Evolutionary conservation across 306 rosid genomes (phyloP).

Genomic region (Ceratonia siliqua): DNA sequence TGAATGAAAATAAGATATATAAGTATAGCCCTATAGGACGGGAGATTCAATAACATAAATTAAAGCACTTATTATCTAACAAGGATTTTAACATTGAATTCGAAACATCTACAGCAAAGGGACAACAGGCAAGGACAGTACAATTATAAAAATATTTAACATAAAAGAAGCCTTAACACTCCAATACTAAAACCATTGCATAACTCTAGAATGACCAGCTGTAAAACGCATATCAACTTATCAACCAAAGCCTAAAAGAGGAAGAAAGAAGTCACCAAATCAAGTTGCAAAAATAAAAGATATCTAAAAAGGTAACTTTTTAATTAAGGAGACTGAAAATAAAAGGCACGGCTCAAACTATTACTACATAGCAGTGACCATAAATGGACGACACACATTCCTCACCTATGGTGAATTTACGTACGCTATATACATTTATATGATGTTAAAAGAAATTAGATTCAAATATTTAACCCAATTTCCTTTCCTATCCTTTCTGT

Average conservation of each 20-base stretch:
- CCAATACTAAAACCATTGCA: background rate
- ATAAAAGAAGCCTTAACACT: background rate
- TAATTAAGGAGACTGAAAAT: background rate
- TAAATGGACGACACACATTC: background rate
- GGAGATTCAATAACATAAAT: slow-evolving; percentile 23
- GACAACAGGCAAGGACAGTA: slow-evolving; percentile 17
- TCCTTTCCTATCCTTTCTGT: background rate
- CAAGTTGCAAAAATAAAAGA: background rate
- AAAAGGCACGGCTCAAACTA: slow-evolving; percentile 15
- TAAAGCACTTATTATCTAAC: background rate
- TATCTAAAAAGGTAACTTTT: slow-evolving; percentile 12
- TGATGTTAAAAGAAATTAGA: background rate
- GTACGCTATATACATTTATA: background rate
- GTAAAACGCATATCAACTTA: background rate
- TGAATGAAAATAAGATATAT: slow-evolving; percentile 41
- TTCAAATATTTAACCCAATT: slow-evolving; percentile 20
- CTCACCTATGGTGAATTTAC: background rate
- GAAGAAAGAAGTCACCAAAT: background rate
- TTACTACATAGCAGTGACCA: slow-evolving; percentile 26
- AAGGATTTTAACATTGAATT: slow-evolving; percentile 8
- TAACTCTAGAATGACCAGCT: background rate
- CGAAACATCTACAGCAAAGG: background rate
- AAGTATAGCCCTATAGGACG: slow-evolving; percentile 35
- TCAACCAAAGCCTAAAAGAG: background rate
- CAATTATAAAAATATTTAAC: background rate